Conservation (phyloP, 2,329 filamentous ascomycete species). For the Ophiosphaerella narmari region DNA sequence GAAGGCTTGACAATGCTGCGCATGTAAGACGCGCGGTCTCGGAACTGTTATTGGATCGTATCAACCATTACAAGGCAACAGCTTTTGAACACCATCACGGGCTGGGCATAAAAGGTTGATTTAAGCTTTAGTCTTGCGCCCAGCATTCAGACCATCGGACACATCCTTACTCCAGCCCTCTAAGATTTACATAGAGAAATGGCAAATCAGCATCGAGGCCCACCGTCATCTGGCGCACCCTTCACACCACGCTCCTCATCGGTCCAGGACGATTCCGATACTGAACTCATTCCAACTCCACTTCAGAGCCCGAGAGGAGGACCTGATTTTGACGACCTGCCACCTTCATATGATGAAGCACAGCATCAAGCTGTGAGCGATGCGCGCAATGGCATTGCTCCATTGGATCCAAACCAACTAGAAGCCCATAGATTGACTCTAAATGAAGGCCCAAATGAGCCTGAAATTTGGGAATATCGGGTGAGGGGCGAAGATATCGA, state of each 20-base stretch:
- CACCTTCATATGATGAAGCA: conserved; percentile 45
- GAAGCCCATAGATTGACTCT: conserved; percentile 31
- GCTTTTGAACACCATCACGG: not conserved
- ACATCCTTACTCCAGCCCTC: not conserved
- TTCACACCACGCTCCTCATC: conserved; percentile 37
- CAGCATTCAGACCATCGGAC: not conserved
- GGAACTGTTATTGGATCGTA: conserved; percentile 12
- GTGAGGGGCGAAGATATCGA: conserved; percentile 24
- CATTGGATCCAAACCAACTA: conserved; percentile 32
- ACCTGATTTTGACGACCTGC: conserved; percentile 43
- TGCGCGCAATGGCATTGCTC: conserved; percentile 29
- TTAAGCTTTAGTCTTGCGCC: conserved; percentile 5
- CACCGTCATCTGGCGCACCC: conserved; percentile 18
- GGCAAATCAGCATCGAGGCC: conserved; percentile 24
- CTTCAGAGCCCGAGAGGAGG: conserved; percentile 33
- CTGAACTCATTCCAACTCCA: conserved; percentile 39
- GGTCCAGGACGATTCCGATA: conserved; percentile 38
- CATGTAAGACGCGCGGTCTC: conserved; percentile 5
- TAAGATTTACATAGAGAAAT: conserved; percentile 11
- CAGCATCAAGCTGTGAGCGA: conserved; percentile 36
- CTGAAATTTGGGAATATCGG: conserved; percentile 32
- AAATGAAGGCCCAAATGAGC: conserved; percentile 26
- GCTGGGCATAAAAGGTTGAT: not conserved
- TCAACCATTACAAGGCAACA: conserved; percentile 16
- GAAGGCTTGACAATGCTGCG: not conserved